A percentile compares a stretch with the other conserved stretches of the same genome.
These are phyloP conservation scores for Nemophila menziesii DNA, from an alignment of 257 asterid genomes.

Conservation along the genomic window DNA sequence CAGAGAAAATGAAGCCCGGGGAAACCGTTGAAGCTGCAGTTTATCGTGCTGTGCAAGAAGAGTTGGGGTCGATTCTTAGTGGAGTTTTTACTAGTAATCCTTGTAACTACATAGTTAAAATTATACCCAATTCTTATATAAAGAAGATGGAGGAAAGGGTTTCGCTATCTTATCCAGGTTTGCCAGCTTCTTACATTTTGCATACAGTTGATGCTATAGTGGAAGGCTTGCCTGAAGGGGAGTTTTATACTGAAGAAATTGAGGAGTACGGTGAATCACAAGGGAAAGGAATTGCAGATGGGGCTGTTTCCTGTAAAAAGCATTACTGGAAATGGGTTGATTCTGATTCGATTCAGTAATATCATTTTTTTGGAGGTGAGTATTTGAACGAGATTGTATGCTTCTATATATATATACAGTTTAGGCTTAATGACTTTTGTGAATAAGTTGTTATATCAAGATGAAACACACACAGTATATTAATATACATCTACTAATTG, in stretches of 20 bases:
- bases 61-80: constrained; percentile 45
- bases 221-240: constrained; percentile 69
- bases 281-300: constrained; percentile 29
- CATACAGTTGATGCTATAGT: constrained; percentile 74
- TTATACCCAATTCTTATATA: constrained; percentile 48
- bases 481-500: neutral
- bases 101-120: constrained; percentile 25
- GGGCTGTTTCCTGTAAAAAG: constrained; percentile 72
- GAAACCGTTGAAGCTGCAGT: constrained; percentile 81
- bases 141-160: constrained; percentile 73
- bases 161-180: constrained; percentile 81
- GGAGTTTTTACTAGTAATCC: neutral
- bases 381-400: neutral
- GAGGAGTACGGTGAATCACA: constrained; percentile 49
- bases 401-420: neutral
- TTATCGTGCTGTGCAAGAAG: constrained; percentile 74
- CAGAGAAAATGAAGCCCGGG: constrained; percentile 95
- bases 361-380: neutral
- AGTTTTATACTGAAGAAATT: constrained; percentile 70
- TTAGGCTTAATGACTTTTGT: neutral
- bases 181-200: constrained; percentile 79
- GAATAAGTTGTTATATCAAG: neutral
- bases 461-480: neutral
- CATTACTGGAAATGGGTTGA: constrained; percentile 96
- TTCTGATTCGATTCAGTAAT: constrained; percentile 32